Conservation (phyloP, 257 asterid species). For the Misopates orontium region DNA sequence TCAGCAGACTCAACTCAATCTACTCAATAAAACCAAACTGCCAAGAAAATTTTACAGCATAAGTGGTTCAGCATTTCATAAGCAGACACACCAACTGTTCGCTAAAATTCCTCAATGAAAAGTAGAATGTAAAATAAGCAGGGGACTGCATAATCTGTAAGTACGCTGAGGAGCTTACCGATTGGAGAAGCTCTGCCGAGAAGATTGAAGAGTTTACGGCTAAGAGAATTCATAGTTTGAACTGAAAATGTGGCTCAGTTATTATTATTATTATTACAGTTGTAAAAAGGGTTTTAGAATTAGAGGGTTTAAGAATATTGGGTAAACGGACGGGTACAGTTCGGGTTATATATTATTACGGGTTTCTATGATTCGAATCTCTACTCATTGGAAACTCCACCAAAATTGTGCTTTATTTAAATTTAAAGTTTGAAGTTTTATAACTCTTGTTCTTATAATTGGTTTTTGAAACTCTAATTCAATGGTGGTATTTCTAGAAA, state of each 20-base stretch:
- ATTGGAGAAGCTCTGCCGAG: slow-evolving; percentile 36
- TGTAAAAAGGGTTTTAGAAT: not conserved
- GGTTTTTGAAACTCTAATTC: no score
- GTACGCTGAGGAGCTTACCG: slow-evolving; percentile 32
- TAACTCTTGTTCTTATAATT: no score
- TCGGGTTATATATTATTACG: not conserved
- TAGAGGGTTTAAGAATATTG: slow-evolving; percentile 20
- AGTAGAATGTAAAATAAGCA: not conserved
- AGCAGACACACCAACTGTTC: slow-evolving; percentile 26
- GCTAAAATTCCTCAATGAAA: slow-evolving; percentile 24
- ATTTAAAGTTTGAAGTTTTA: no score
- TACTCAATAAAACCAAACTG: not conserved
- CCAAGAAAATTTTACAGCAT: not conserved
- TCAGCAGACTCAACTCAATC: not conserved
- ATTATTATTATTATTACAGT: no score
- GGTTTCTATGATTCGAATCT: no score
- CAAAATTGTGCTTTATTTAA: no score
- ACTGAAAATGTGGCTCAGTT: no score
- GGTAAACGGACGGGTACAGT: not conserved
- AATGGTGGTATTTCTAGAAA: no score
- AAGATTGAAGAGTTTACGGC: slow-evolving; percentile 40
- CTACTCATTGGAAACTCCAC: no score
- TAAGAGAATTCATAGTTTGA: slow-evolving; percentile 45
- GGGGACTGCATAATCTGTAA: not conserved
- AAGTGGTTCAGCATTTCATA: not conserved